These are phyloP conservation scores for Usnea hakonensis DNA, from an alignment of 495 filamentous ascomycete genomes.

Conservation along the genomic window DNA sequence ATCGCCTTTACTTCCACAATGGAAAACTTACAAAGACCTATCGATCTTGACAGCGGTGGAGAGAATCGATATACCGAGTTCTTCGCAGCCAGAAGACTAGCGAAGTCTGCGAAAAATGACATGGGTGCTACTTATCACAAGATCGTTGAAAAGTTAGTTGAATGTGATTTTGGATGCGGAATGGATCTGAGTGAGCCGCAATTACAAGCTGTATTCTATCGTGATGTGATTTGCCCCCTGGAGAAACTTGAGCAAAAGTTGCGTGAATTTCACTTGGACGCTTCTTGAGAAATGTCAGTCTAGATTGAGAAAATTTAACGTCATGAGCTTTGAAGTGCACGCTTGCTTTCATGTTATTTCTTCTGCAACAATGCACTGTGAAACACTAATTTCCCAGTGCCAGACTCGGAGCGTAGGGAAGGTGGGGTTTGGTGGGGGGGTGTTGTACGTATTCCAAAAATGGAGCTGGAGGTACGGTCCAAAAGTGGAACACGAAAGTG, in stretches of 20 bases:
- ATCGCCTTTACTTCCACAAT: slow-evolving; percentile 24
- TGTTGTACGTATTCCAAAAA: too few species aligned
- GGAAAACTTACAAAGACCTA: slow-evolving; percentile 14
- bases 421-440: too few species aligned
- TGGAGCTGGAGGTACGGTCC: too few species aligned
- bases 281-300: too few species aligned
- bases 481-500: too few species aligned
- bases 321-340: too few species aligned
- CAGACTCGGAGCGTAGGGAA: too few species aligned
- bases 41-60: slow-evolving; percentile 12
- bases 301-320: too few species aligned
- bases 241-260: slow-evolving; percentile 24
- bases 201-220: slow-evolving; percentile 29
- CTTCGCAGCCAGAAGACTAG: slow-evolving; percentile 27
- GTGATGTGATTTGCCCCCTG: slow-evolving; percentile 33
- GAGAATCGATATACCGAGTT: slow-evolving; percentile 26
- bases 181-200: slow-evolving; percentile 26
- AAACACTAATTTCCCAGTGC: too few species aligned
- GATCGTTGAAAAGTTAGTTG: slow-evolving; percentile 32
- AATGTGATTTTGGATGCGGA: slow-evolving; percentile 33
- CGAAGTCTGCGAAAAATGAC: slow-evolving; percentile 36
- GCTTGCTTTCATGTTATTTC: too few species aligned
- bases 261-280: slow-evolving; percentile 5
- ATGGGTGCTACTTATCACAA: slow-evolving; percentile 38
- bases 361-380: too few species aligned